Base-by-base conservation (phyloP, 306 rosid genomes). In the Malus fusca region DNA sequence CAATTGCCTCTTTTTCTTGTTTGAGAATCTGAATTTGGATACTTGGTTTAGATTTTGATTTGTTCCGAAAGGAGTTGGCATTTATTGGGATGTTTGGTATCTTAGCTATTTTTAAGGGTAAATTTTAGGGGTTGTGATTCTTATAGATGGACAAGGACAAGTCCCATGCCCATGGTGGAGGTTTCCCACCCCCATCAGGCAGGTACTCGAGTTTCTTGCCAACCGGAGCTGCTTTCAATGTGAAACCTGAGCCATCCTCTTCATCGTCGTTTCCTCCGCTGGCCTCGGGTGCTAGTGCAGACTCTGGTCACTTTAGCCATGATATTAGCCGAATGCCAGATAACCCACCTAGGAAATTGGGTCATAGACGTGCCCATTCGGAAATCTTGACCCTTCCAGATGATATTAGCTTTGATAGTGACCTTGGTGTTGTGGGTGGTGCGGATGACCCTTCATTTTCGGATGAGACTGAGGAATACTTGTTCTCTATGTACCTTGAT, bases 301-400 rank as follows among this genome's bases (percentile, higher is more conserved):
- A 93, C 18, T 61, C 83, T 8, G 81, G 81, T 74, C 87, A 74
- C 14, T 94, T 91, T 75, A 94, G 98, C 85, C 94, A 94, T 73
- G 98, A 94, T 84, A 88, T 94, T 78, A 94, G 94, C 85, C 75
- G 88, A 82, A 94, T 94, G 98, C 90, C 95, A 31, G 98, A 91
- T 81, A 90, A 88, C 81, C 98, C 98, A 0, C 96, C 89, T 8
- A 82, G 93, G 74, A 91, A 90, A 71, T 62, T 86, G 82, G 98
- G 98, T 56, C 98, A 94, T 71, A 86, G 98, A 61, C 96, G 98
- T 66, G 98, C 97, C 60, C 98, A 94, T 81, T 94, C 97, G 0
- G 98, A 94, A 84, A 94, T 94, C 72, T 85, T 94, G 53, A 91
- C 96, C 5, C 83, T 91, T 48, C 97, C 98, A 0, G 98, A 91